phyloP scores from a whole-genome alignment of 768 basidiomycete genomes.

The Russula emetica region DNA sequence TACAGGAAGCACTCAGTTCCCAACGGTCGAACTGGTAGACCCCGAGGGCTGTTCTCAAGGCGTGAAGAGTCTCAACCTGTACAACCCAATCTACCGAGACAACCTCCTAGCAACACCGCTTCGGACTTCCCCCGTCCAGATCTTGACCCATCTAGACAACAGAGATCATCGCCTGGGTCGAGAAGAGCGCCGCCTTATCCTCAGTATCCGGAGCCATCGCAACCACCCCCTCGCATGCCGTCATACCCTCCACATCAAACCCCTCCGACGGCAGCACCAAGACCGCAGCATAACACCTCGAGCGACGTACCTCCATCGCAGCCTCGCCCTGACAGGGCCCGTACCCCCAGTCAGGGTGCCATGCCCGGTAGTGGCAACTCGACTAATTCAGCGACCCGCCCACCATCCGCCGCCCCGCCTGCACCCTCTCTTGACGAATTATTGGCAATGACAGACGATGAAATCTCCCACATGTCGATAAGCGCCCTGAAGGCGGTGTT shows the following conservation, averaged over 20 bases:
- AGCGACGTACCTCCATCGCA: not conserved
- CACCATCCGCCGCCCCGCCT: constrained; percentile 14
- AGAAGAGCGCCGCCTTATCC: constrained; percentile 31
- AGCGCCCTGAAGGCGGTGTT: constrained; percentile 72
- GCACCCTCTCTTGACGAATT: constrained; percentile 66
- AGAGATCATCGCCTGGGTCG: constrained; percentile 26
- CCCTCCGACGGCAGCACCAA: constrained; percentile 14
- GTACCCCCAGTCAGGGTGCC: constrained; percentile 4
- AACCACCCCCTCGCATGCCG: constrained; percentile 24
- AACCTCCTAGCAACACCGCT: constrained; percentile 22
- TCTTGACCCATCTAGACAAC: constrained; percentile 32
- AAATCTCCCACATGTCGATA: constrained; percentile 60
- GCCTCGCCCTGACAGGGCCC: constrained; percentile 6
- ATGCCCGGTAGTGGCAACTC: constrained; percentile 8
- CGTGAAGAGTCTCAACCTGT: constrained; percentile 33
- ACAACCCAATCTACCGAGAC: constrained; percentile 27
- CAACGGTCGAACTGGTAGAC: constrained; percentile 33
- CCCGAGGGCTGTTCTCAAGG: constrained; percentile 45
- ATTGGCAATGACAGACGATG: constrained; percentile 53
- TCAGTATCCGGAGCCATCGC: constrained; percentile 30
- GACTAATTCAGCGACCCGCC: not conserved
- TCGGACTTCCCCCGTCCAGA: constrained; percentile 26
- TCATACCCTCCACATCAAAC: constrained; percentile 27
- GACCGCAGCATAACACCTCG: constrained; percentile 7
- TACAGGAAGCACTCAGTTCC: constrained; percentile 66